Evolutionary conservation across 2,329 filamentous ascomycete genomes (phyloP).

Genomic region (Alternaria arbusti): DNA sequence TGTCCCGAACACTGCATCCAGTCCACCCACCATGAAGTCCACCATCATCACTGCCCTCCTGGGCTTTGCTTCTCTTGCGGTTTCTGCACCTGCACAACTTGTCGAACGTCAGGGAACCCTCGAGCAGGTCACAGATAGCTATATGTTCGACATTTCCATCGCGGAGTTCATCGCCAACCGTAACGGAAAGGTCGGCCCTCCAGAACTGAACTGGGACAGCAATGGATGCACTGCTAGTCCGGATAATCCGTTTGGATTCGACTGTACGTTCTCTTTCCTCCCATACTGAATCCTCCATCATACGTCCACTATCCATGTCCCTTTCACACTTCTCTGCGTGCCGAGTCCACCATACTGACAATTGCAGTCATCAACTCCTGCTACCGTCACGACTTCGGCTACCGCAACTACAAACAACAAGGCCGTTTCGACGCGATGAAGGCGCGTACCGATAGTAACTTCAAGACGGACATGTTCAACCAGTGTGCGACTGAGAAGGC

Average conservation of each 20-base stretch:
- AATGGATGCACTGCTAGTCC: conserved; percentile 46
- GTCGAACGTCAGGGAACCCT: not conserved
- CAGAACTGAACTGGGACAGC: conserved; percentile 42
- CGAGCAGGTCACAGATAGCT: conserved; percentile 50
- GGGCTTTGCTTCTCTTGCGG: not conserved
- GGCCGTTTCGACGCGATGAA: conserved; percentile 49
- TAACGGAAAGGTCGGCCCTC: conserved; percentile 49
- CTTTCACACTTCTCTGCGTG: too few species aligned
- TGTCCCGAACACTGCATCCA: too few species aligned
- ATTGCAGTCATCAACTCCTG: conserved; percentile 28
- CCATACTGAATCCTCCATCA: too few species aligned
- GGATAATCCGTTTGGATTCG: conserved; percentile 42
- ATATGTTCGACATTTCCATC: conserved; percentile 56
- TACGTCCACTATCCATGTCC: too few species aligned
- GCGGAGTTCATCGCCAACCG: conserved; percentile 52
- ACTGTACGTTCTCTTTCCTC: conserved; percentile 21
- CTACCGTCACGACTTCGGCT: conserved; percentile 64
- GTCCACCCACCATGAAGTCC: not conserved
- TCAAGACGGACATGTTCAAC: conserved; percentile 49
- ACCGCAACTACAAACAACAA: conserved; percentile 59
- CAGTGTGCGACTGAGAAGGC: conserved; percentile 34
- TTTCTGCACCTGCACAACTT: not conserved
- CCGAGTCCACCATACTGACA: not conserved
- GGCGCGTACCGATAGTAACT: conserved; percentile 56
- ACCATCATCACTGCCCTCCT: not conserved